Evolutionary conservation across 2,329 filamentous ascomycete genomes (phyloP).

Genomic region (Chrysoporthe austroafricana): DNA sequence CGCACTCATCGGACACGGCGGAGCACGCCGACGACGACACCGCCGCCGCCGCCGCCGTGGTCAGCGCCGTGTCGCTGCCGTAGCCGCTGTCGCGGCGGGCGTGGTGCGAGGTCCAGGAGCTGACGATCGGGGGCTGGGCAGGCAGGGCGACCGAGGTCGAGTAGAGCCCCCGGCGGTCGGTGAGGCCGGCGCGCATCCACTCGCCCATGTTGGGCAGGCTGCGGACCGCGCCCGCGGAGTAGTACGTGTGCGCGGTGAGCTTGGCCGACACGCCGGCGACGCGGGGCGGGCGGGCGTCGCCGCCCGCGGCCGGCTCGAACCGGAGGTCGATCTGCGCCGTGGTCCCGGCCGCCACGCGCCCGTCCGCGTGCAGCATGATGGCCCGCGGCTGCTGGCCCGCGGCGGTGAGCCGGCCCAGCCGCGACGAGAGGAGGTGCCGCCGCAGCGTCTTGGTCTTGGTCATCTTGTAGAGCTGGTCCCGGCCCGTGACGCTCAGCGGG

Average conservation of each 20-base stretch:
- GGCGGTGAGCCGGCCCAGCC: slow-evolving; percentile 54
- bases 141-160: slow-evolving; percentile 48
- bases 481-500: slow-evolving; percentile 52
- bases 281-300: slow-evolving; percentile 50
- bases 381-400: slow-evolving; percentile 51
- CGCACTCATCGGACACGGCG: slow-evolving; percentile 33
- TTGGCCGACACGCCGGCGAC: slow-evolving; percentile 55
- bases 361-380: slow-evolving; percentile 55
- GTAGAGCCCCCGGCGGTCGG: slow-evolving; percentile 51
- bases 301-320: slow-evolving; percentile 49
- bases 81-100: slow-evolving; percentile 59
- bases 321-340: slow-evolving; percentile 49
- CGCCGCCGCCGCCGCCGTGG: slow-evolving; percentile 31
- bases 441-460: slow-evolving; percentile 56
- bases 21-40: neutral
- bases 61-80: slow-evolving; percentile 46
- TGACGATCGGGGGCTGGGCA: slow-evolving; percentile 38
- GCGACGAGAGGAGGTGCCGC: slow-evolving; percentile 56
- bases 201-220: slow-evolving; percentile 56
- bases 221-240: slow-evolving; percentile 49
- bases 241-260: slow-evolving; percentile 57
- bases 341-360: slow-evolving; percentile 46
- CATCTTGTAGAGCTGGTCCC: slow-evolving; percentile 55
- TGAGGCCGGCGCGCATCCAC: slow-evolving; percentile 42
- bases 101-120: slow-evolving; percentile 47